Conservation (phyloP, 2,329 filamentous ascomycete species). For the Fusarium robinianum region DNA sequence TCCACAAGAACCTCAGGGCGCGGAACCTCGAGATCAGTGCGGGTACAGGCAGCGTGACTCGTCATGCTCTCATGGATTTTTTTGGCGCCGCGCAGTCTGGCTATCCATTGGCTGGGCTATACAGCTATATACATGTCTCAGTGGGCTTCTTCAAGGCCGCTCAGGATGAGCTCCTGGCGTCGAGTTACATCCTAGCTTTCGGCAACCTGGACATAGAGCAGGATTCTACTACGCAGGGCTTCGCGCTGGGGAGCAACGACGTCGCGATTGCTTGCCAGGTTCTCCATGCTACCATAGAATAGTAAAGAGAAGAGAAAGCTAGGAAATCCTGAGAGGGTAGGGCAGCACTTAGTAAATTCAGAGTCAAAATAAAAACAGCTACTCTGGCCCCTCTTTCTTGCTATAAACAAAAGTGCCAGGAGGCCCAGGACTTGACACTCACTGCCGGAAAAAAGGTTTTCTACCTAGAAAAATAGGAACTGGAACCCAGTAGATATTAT, state of each 20-base stretch:
- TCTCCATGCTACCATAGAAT: not conserved
- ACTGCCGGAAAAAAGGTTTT: too few species aligned
- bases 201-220: slow-evolving; percentile 1
- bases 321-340: too few species aligned
- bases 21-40: slow-evolving; percentile 3
- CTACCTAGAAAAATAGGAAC: too few species aligned
- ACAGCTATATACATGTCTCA: not conserved
- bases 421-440: too few species aligned
- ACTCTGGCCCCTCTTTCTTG: too few species aligned
- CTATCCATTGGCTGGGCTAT: not conserved
- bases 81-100: not conserved
- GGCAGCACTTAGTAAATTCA: too few species aligned
- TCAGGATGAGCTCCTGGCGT: not conserved
- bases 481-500: not conserved
- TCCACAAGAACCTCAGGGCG: not conserved
- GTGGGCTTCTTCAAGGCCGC: not conserved
- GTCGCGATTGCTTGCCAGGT: not conserved
- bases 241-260: not conserved
- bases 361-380: too few species aligned
- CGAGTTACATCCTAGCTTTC: not conserved
- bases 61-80: not conserved
- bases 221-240: not conserved
- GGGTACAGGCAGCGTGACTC: not conserved
- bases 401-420: too few species aligned
- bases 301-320: too few species aligned